Evolutionary conservation across 345 rosid genomes (phyloP).

Genomic region (Combretum micranthum): DNA sequence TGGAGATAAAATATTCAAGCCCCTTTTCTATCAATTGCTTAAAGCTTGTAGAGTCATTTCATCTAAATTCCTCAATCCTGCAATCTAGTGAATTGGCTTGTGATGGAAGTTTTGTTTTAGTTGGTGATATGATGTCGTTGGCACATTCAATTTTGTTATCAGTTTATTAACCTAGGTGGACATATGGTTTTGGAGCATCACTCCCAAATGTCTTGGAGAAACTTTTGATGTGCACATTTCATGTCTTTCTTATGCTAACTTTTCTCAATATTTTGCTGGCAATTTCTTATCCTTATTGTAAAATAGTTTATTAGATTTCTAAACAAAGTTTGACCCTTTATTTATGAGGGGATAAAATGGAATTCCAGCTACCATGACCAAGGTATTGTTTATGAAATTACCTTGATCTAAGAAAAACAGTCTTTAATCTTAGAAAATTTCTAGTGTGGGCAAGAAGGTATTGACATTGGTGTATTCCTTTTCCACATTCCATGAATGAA

Average conservation of each 20-base stretch:
- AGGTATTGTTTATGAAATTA: too few relatives aligned
- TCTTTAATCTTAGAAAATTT: too few relatives aligned
- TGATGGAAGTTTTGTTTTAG: slow-evolving; percentile 67
- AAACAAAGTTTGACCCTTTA: not conserved
- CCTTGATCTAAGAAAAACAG: too few relatives aligned
- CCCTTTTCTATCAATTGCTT: slow-evolving; percentile 44
- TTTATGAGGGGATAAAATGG: not conserved
- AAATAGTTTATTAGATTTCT: not conserved
- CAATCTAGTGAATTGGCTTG: slow-evolving; percentile 27
- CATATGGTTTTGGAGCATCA: slow-evolving; percentile 22
- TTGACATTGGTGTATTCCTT: too few relatives aligned
- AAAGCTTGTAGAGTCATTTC: slow-evolving; percentile 14
- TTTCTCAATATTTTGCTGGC: slow-evolving; percentile 88
- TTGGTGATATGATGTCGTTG: slow-evolving; percentile 72
- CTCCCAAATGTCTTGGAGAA: slow-evolving; percentile 54
- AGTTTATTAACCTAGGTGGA: slow-evolving; percentile 57
- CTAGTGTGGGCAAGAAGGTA: too few relatives aligned
- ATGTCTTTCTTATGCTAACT: slow-evolving; percentile 65
- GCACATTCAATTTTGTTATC: slow-evolving; percentile 51
- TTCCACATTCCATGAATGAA: too few relatives aligned
- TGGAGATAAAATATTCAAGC: slow-evolving; percentile 57
- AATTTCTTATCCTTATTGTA: slow-evolving; percentile 15
- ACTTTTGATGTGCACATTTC: slow-evolving; percentile 52
- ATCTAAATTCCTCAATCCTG: slow-evolving; percentile 19
- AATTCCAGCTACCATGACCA: not conserved